phyloP scores from a whole-genome alignment of 169 alveolate genomes.

The Plasmodium gonderi region DNA sequence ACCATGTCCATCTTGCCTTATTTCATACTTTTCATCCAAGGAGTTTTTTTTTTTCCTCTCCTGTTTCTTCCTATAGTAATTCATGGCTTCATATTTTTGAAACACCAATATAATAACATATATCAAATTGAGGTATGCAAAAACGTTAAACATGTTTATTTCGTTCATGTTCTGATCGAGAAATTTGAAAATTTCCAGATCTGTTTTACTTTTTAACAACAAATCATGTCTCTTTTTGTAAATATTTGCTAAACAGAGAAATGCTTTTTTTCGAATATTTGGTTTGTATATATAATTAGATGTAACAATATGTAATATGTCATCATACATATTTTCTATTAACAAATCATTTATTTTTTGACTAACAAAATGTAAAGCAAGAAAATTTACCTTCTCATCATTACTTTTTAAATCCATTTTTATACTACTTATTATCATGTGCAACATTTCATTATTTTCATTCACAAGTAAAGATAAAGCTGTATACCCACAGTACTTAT shows the following conservation, averaged over 20 bases:
- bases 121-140: slow-evolving; percentile 38
- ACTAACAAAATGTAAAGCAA: slow-evolving; percentile 88
- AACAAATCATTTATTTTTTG: slow-evolving; percentile 84
- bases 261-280: slow-evolving; percentile 85
- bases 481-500: slow-evolving; percentile 96
- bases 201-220: slow-evolving; percentile 72
- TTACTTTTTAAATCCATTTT: slow-evolving; percentile 76
- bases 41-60: neutral
- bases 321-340: slow-evolving; percentile 84
- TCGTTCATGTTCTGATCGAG: slow-evolving; percentile 66
- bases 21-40: neutral
- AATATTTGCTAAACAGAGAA: slow-evolving; percentile 83
- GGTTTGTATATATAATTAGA: slow-evolving; percentile 76
- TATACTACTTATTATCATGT: slow-evolving; percentile 79
- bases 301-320: slow-evolving; percentile 77
- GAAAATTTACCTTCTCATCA: slow-evolving; percentile 81
- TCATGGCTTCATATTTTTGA: slow-evolving; percentile 40
- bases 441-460: slow-evolving; percentile 85
- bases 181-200: slow-evolving; percentile 74
- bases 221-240: slow-evolving; percentile 72
- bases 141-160: slow-evolving; percentile 42
- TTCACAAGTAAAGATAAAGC: slow-evolving; percentile 91
- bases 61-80: slow-evolving; percentile 20
- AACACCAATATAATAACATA: slow-evolving; percentile 47
- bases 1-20: neutral